Percentiles rank a stretch among this genome's conserved stretches.
phyloP scores from a whole-genome alignment of 2,329 filamentous ascomycete genomes.

The Trichophyton verrucosum region DNA sequence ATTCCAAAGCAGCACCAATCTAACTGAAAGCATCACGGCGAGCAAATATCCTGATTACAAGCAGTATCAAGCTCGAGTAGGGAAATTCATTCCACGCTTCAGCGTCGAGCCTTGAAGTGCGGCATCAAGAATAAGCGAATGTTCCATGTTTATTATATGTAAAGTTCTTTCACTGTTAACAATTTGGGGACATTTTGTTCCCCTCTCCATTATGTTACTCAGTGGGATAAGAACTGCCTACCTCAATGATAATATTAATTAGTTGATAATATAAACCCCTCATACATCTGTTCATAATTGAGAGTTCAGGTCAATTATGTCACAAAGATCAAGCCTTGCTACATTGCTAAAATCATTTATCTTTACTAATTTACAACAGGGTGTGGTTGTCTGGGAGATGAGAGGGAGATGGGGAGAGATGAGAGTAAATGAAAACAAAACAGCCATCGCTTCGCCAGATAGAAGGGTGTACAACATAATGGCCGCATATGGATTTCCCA shows the following conservation, averaged over 20 bases:
- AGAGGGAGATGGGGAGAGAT: constrained; percentile 16
- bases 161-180: neutral
- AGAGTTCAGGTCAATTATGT: neutral
- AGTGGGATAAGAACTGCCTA: no score
- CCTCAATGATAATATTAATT: no score
- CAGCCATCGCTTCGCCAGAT: neutral
- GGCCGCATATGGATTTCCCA: constrained; percentile 2
- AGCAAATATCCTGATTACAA: constrained; percentile 81
- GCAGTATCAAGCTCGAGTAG: constrained; percentile 70
- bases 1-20: constrained; percentile 78
- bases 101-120: neutral
- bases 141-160: neutral
- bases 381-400: neutral
- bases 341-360: neutral
- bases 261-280: no score
- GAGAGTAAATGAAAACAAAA: constrained; percentile 15
- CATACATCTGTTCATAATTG: neutral
- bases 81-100: constrained; percentile 60
- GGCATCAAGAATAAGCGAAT: neutral
- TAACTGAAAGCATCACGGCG: constrained; percentile 71
- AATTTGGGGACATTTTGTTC: neutral
- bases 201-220: no score
- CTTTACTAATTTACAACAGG: constrained; percentile 2
- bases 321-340: neutral
- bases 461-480: neutral